These are phyloP conservation scores for Posidonia oceanica DNA, from an alignment of 116 monocot species.

Conservation along the genomic window DNA sequence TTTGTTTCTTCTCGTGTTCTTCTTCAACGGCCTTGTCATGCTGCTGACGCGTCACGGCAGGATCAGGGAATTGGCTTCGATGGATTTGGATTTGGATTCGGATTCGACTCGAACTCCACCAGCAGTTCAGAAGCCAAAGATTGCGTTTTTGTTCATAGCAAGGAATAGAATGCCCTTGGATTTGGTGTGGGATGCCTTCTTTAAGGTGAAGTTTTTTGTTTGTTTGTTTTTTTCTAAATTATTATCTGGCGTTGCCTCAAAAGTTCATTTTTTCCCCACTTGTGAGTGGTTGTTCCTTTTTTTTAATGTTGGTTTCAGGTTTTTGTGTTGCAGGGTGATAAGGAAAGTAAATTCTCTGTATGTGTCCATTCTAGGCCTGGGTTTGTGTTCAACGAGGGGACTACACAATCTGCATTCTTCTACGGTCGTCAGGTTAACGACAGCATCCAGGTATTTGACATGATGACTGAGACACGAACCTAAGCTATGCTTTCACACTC, in stretches of 20 bases:
- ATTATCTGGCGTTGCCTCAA: too few relatives aligned
- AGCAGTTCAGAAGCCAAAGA: slow-evolving; percentile 27
- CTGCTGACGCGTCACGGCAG: slow-evolving; percentile 21
- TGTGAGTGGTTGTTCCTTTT: background rate
- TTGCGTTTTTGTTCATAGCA: slow-evolving; percentile 88
- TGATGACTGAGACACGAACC: too few relatives aligned
- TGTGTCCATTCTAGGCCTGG: slow-evolving; percentile 93
- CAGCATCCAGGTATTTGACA: slow-evolving; percentile 63
- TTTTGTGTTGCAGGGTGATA: slow-evolving; percentile 42
- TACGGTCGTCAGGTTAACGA: slow-evolving; percentile 85
- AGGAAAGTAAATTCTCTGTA: slow-evolving; percentile 63
- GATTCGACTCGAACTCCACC: slow-evolving; percentile 1
- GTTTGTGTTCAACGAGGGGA: slow-evolving; percentile 57
- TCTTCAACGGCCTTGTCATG: slow-evolving; percentile 28
- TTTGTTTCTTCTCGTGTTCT: slow-evolving; percentile 29
- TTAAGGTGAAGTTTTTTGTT: slow-evolving; percentile 30
- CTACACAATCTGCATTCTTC: slow-evolving; percentile 61
- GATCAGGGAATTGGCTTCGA: slow-evolving; percentile 1
- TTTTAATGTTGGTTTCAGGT: background rate
- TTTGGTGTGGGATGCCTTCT: slow-evolving; percentile 78
- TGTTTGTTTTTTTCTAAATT: background rate
- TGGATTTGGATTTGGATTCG: background rate
- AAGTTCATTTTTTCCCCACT: background rate
- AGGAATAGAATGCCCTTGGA: slow-evolving; percentile 82
- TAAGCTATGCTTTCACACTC: too few relatives aligned